Base-by-base conservation (phyloP, 2,329 filamentous ascomycete species). In the Fusarium pseudograminearum region DNA sequence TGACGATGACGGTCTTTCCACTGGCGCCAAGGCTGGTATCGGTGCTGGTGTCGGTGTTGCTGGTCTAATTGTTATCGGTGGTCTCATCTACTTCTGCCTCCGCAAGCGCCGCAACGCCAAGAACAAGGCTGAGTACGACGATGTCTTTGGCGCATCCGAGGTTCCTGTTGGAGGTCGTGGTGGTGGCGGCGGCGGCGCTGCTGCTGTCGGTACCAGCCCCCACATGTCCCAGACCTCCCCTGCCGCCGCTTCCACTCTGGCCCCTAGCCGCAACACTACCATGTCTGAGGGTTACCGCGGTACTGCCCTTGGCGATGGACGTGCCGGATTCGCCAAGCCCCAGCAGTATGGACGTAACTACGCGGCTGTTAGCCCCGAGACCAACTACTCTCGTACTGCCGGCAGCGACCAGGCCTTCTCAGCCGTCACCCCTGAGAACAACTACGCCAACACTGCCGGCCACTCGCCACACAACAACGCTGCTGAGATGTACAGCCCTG, bases 11-110 rank as follows among this genome's bases (percentile, higher is more conserved):
- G 79, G 81, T 7, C 76, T 83, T 12, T 80, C 79, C 2, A 80
- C 77, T 9, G 82, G 81, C 30, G 82, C 81, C 64, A 82, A 83
- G 78, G 80, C 79, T 44, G 82, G 82, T 56, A 83, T 83, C 38
- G 82, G 82, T 55, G 78, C 78, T 24, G 82, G 79, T 52, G 78
- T 75, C 20, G 81, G 77, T 64, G 72, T 81, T 24, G 81, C 67
- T 53, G 81, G 73, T 22, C 74, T 82, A 12, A 64, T 74, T 36
- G n/a, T 80, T 57, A 57, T 81, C 45, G 76, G 59, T 44, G 72
- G 61, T 22, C 57, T 77, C 45, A 34, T 76, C 42, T 78, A 76
- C 71, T 75, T 77, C 69, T 76, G 75, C 64, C 54, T 78, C 53
- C 73, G 73, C 62, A 72, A 74, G 58, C 76, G 80, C 61, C 74